Conservation (phyloP, 2,329 filamentous ascomycete genomes). For the Neonectria magnoliae region DNA sequence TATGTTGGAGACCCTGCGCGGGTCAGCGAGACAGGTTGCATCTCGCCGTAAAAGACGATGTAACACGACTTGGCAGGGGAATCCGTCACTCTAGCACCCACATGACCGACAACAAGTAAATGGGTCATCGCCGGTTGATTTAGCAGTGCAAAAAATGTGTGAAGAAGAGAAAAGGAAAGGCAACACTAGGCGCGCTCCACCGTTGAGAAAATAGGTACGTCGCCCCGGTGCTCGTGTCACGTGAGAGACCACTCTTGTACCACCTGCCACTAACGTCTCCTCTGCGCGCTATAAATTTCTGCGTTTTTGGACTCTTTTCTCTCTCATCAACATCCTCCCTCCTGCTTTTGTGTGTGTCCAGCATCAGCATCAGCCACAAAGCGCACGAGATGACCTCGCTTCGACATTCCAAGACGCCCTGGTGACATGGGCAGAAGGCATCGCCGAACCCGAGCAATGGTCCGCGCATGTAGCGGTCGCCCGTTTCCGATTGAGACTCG, state of each 20-base stretch:
- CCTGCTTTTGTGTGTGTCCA: background rate
- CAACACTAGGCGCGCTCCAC: background rate
- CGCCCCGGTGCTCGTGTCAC: conserved; percentile 31
- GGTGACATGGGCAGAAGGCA: background rate
- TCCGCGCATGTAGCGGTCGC: conserved; percentile 6
- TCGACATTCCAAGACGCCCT: background rate
- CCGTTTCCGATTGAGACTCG: conserved; percentile 26
- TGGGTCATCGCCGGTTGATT: conserved; percentile 67
- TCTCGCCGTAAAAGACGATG: conserved; percentile 35
- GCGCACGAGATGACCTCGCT: background rate
- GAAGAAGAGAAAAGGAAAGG: conserved; percentile 28
- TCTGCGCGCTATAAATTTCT: conserved; percentile 30
- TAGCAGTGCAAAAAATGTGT: conserved; percentile 67
- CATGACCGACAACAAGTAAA: conserved; percentile 67
- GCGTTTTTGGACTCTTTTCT: conserved; percentile 3
- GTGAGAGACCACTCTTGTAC: conserved; percentile 35
- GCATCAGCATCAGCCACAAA: background rate
- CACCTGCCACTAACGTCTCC: conserved; percentile 14
- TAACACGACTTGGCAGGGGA: conserved; percentile 40
- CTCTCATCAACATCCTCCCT: background rate
- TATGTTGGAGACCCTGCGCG: conserved; percentile 47
- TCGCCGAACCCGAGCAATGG: conserved; percentile 12
- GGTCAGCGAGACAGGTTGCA: conserved; percentile 36
- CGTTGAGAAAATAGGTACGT: conserved; percentile 6
- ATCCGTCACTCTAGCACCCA: conserved; percentile 64